Evolutionary conservation across 129 eudicot species (phyloP), one percentile per base, ranked within the genome.

Genomic region (Centaurea solstitialis): DNA sequence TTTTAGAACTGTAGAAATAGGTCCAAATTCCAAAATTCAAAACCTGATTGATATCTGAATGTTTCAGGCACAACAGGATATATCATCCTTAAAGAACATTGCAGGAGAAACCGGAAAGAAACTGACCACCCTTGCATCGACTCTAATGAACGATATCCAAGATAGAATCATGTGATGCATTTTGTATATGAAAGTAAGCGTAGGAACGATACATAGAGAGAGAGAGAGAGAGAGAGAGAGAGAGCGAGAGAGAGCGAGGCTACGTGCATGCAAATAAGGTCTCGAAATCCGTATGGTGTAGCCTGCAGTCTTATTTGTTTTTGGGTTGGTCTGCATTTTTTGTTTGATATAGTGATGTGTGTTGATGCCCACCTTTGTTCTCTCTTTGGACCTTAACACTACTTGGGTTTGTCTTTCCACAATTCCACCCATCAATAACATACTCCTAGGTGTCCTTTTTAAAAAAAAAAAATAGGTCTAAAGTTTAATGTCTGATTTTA

Each of bases 101-200:
- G 98, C 98, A 0, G 98, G 96, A 77, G 98, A 90, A 84, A 90
- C 93, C 0, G 98, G 98, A 79, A 90, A 93, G 89, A 93, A 84
- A 81, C 82, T 93, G 4, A 86, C 89, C 80, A 81, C 93, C 72
- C 33, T 93, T 17, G 98, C 96, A 3, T 90, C 95, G 21, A 79
- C 83, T 30, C 68, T 93, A 65, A 85, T 89, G 88, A 83, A 82
- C 11, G 93, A 93, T 80, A 70, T 90, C 61, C 94, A 91, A 89
- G 98, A 91, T 72, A 78, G 94, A 81, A 81, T 86, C 78, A 86
- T 89, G 74, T 87, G 73, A 28, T 65, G 71, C 72, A 50, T 70
- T 45, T 72, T 84, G 41, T 59, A 62, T 76, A 45, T 20, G 24
- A 37, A 17, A 39, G 57, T 74, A 15, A 26, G 40, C 50, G 6